Evolutionary conservation across 345 rosid genomes (phyloP).

Genomic region (Eucalyptus caleyi): DNA sequence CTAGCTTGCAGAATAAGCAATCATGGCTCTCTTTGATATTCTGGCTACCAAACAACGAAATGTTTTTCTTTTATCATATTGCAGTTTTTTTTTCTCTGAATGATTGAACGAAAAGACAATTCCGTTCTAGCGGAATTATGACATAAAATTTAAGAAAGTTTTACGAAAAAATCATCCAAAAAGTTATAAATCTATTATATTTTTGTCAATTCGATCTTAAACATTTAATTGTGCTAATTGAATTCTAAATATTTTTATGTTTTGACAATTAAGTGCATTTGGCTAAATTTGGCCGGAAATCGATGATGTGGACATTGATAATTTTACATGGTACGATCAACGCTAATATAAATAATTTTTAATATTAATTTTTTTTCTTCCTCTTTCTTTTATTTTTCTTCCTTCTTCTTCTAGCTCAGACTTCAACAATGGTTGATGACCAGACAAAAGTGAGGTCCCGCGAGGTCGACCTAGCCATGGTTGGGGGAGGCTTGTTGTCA

Average conservation of each 20-base stretch:
- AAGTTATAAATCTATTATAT: no score
- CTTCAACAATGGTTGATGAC: background rate
- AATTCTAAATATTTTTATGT: background rate
- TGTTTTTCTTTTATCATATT: background rate
- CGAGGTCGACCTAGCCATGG: background rate
- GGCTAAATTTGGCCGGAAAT: no score
- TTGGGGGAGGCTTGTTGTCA: no score
- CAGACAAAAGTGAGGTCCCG: no score
- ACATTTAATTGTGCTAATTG: no score
- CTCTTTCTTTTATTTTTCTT: background rate
- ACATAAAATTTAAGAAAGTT: background rate
- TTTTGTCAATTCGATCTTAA: no score
- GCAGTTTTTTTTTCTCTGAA: background rate
- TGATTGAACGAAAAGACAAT: background rate
- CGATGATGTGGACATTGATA: background rate
- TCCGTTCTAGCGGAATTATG: background rate
- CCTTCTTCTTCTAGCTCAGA: background rate
- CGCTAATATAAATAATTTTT: rapidly evolving
- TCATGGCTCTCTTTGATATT: background rate
- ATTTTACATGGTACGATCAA: no score
- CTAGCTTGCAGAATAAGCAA: background rate
- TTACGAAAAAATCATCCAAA: rapidly evolving
- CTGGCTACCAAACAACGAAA: background rate
- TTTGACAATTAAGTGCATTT: background rate
- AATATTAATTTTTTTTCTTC: no score